phyloP scores from a whole-genome alignment of 2,329 filamentous ascomycete genomes.

The Diaporthe destruens region DNA sequence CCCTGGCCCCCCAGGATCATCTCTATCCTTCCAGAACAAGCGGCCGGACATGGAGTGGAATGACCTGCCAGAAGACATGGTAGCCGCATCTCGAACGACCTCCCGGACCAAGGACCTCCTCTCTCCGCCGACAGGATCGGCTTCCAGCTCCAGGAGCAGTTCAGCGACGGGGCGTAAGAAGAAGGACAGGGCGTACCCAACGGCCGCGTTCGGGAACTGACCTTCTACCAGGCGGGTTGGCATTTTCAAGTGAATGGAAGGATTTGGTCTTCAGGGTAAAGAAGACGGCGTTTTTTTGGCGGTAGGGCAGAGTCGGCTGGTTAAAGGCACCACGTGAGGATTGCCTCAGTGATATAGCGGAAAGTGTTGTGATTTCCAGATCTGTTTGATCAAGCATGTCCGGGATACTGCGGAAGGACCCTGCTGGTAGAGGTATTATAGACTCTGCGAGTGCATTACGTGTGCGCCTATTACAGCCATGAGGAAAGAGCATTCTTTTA shows the following conservation, averaged over 20 bases:
- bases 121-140: conserved; percentile 51
- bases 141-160: conserved; percentile 68
- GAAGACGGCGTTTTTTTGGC: not conserved
- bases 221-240: not conserved
- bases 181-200: conserved; percentile 72
- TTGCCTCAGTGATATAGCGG: not conserved
- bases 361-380: not conserved
- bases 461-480: not conserved
- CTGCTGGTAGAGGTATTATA: conserved; percentile 10
- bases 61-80: conserved; percentile 73
- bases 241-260: not conserved
- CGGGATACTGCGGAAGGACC: not conserved
- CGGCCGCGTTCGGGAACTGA: conserved; percentile 69
- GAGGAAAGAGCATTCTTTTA: not conserved
- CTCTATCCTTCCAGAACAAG: conserved; percentile 69
- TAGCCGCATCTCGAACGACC: conserved; percentile 47
- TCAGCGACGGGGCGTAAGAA: conserved; percentile 62
- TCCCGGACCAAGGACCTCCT: conserved; percentile 43
- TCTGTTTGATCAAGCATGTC: conserved; percentile 2
- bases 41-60: conserved; percentile 75
- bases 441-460: not conserved
- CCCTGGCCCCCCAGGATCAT: conserved; percentile 45
- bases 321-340: not conserved
- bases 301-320: conserved; percentile 9
- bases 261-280: not conserved